Evolutionary conservation across 2,329 filamentous ascomycete species (phyloP).

Genomic region (Paraconiothyrium brasiliense): DNA sequence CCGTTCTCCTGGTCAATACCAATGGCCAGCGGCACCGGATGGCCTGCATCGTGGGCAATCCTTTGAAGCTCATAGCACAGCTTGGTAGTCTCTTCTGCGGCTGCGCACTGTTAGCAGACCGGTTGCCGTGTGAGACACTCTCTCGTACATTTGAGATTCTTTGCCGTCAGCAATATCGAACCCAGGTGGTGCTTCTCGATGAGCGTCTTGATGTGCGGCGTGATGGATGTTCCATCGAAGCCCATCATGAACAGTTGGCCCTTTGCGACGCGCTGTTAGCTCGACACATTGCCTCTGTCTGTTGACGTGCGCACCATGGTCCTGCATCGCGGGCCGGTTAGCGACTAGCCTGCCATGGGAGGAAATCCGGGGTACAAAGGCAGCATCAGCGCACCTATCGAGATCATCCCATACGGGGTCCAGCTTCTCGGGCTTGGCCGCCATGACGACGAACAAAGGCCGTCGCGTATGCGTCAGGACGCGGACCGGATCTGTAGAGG

Average conservation of each 20-base stretch:
- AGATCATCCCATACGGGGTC: conserved; percentile 74
- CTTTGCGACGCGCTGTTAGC: conserved; percentile 62
- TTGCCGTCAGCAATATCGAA: conserved; percentile 83
- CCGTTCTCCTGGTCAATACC: conserved; percentile 98
- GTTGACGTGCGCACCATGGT: conserved; percentile 51
- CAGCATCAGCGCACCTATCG: conserved; percentile 69
- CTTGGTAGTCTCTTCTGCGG: conserved; percentile 86
- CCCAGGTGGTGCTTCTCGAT: conserved; percentile 89
- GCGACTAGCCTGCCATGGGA: conserved; percentile 40
- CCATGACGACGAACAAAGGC: conserved; percentile 65
- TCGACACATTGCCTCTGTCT: conserved; percentile 23
- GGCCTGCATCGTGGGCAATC: conserved; percentile 88
- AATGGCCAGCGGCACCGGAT: conserved; percentile 88
- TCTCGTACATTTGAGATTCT: conserved; percentile 80
- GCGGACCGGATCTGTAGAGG: conserved; percentile 29
- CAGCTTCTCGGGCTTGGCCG: conserved; percentile 53
- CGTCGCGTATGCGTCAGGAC: conserved; percentile 32
- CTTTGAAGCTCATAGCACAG: conserved; percentile 92
- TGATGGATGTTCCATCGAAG: conserved; percentile 85
- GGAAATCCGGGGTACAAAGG: conserved; percentile 29
- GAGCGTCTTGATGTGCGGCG: conserved; percentile 80
- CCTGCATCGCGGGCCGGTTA: conserved; percentile 52
- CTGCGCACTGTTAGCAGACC: conserved; percentile 60
- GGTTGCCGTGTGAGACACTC: conserved; percentile 19
- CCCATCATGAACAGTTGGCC: conserved; percentile 84